Evolutionary conservation across 78 protist genomes (phyloP).

Genomic region (Dictyostelium brefeldianum): DNA sequence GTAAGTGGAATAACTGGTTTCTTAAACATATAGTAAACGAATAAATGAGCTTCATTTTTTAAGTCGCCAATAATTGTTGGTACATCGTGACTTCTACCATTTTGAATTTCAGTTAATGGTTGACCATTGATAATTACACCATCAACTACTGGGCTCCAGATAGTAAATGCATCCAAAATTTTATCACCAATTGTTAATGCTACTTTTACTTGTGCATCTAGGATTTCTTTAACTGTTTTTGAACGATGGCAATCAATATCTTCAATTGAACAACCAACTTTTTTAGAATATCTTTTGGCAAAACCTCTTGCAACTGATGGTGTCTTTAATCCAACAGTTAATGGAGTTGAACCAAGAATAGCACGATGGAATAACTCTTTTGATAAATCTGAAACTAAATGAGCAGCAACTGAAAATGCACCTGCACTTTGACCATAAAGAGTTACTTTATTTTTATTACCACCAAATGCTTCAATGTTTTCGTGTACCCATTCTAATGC

Average conservation of each 20-base stretch:
- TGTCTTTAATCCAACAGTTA: conserved; percentile 20
- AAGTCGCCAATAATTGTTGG: conserved; percentile 58
- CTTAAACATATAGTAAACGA: conserved; percentile 16
- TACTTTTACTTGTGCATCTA: conserved; percentile 15
- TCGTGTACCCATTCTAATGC: conserved; percentile 87
- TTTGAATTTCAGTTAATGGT: conserved; percentile 24
- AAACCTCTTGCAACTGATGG: conserved; percentile 1
- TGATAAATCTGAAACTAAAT: conserved; percentile 49
- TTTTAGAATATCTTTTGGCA: conserved; percentile 15
- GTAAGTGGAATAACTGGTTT: background rate
- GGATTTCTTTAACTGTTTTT: background rate
- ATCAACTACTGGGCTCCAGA: conserved; percentile 59
- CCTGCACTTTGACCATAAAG: conserved; percentile 51
- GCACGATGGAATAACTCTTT: conserved; percentile 77
- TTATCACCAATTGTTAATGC: background rate
- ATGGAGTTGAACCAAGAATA: conserved; percentile 25
- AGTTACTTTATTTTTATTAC: conserved; percentile 77
- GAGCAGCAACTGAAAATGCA: conserved; percentile 68
- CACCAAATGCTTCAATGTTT: conserved; percentile 88
- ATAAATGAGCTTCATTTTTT: conserved; percentile 16
- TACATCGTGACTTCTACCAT: conserved; percentile 26
- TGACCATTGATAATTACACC: conserved; percentile 27
- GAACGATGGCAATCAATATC: conserved; percentile 10
- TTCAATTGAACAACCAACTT: conserved; percentile 44
- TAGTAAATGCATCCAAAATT: conserved; percentile 16